Conservation (phyloP, 345 rosid species). For the Euphorbia peplus region DNA sequence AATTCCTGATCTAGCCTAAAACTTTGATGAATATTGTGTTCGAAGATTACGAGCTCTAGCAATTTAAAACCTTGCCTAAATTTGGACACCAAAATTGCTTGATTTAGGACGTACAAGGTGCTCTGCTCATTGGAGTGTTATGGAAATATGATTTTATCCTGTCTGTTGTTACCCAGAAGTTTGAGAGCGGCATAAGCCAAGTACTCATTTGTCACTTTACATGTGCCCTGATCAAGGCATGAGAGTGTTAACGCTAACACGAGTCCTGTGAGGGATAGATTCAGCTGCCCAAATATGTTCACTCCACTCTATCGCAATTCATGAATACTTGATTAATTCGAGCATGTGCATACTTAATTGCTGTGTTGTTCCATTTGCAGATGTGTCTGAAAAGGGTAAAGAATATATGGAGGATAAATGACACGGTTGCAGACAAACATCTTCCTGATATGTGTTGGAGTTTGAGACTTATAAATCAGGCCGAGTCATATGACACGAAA, state of each 20-base stretch:
- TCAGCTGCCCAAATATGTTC: neutral
- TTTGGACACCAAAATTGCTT: no score
- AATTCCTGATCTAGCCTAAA: neutral
- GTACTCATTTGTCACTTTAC: neutral
- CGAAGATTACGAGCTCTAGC: neutral
- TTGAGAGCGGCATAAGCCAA: no score
- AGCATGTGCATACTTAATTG: neutral
- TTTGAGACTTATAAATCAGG: conserved; percentile 5
- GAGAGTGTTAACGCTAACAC: neutral
- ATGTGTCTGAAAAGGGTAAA: conserved; percentile 7
- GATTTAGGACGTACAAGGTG: no score
- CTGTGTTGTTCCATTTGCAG: conserved; percentile 15
- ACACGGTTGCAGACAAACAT: conserved; percentile 4
- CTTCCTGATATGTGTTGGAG: conserved; percentile 1
- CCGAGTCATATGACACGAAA: neutral
- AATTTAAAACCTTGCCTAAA: neutral
- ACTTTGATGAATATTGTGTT: neutral
- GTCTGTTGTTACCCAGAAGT: neutral
- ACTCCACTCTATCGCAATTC: neutral
- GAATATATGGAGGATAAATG: conserved; percentile 3
- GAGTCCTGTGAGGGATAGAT: neutral
- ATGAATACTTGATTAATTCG: neutral
- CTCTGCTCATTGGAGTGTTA: neutral
- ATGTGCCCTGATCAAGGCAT: neutral
- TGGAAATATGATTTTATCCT: neutral